Conservation (phyloP, 2,329 filamentous ascomycete species). For the Sclerotinia minor region DNA sequence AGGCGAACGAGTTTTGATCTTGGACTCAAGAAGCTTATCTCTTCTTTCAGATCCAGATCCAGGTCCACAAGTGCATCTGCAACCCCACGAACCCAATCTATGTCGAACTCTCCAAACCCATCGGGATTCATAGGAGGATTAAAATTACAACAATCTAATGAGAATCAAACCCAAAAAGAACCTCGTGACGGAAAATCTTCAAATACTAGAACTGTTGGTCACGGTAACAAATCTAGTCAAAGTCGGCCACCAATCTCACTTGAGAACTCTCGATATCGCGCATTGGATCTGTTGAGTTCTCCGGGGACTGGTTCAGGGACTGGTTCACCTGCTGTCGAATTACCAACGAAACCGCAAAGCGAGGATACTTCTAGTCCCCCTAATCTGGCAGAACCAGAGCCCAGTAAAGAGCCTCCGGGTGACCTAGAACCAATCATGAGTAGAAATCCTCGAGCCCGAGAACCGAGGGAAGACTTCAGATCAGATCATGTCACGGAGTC, state of each 20-base stretch:
- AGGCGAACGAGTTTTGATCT: conserved; percentile 35
- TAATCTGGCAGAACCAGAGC: background rate
- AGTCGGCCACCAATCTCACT: conserved; percentile 23
- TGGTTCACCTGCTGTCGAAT: background rate
- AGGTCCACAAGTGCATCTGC: conserved; percentile 16
- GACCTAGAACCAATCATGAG: conserved; percentile 19
- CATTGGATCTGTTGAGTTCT: conserved; percentile 5
- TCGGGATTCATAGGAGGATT: conserved; percentile 40
- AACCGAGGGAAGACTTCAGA: background rate
- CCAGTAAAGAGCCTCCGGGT: background rate
- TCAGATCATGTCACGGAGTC: background rate
- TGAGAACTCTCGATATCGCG: conserved; percentile 17
- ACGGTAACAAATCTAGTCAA: background rate
- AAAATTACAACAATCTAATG: conserved; percentile 37
- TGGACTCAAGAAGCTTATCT: conserved; percentile 31
- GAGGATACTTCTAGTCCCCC: conserved; percentile 2
- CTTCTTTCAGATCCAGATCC: conserved; percentile 25
- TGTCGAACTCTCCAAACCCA: conserved; percentile 15
- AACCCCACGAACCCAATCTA: background rate
- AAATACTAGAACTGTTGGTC: background rate
- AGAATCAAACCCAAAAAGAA: conserved; percentile 31
- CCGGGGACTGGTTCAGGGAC: background rate
- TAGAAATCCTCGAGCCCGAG: conserved; percentile 15
- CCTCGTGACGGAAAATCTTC: conserved; percentile 9
- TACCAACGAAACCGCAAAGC: background rate